Base-by-base conservation (phyloP, 2,329 filamentous ascomycete genomes). In the Fusarium anguioides region DNA sequence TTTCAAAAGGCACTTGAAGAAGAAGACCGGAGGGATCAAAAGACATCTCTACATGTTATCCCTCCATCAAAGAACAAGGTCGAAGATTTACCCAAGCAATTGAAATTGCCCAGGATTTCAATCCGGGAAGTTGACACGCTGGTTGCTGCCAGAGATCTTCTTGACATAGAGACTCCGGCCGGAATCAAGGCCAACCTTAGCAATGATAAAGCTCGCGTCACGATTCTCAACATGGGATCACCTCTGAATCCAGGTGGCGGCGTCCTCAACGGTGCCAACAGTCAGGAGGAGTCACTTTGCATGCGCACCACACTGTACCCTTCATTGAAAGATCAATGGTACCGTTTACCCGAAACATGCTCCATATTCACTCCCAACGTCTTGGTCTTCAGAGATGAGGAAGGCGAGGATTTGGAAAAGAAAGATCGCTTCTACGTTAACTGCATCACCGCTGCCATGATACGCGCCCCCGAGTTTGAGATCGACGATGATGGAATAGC, bases 141-240 rank as follows among this genome's bases (percentile, higher is more conserved):
- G 6, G 77, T 80, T 4, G 86, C 84, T 1, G 87, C 87, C 0
- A 67, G 40, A 11, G 55, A 51, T 8, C 67, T 73, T 12, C 23
- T 72, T 6, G 17, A 48, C 3, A 37, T 47, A 15, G 41, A 63
- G 23, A 39, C 47, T 1, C 10, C 53, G 2, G 26, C 50, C 2
- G 57, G 52, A 4, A 6, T 36, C 10, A 58, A 39, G 14, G 4
- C 23, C 14, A 52, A 72, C 26, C 40, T 56, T 5, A 33, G 27
- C 6, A 73, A 71, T 8, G 60, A 52, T 3, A 41, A 40, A 14
- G 54, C 71, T 10, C 76, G 82, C 35, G 80, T 87, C 2, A 85
- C 81, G 6, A 79, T 90, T 23, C 79, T 90, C 5, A 89, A 88
- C 74, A 89, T 90, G 87, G 87, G 87, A 0, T 90, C 87, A 0